These are phyloP conservation scores for Trichoderma gamsii DNA, from an alignment of 495 filamentous ascomycete genomes.

Conservation along the genomic window DNA sequence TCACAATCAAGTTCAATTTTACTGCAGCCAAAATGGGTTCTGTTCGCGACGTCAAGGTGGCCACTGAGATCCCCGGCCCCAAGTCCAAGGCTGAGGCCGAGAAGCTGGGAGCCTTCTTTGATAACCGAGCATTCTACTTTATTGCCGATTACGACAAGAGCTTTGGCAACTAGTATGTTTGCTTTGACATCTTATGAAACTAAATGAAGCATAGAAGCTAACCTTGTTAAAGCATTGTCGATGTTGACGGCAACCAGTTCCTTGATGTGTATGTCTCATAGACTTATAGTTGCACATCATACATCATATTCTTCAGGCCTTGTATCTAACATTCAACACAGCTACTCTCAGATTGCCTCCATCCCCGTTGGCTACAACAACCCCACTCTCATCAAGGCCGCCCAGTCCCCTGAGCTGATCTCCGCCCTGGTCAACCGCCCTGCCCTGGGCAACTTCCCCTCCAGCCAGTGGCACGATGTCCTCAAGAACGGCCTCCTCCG, in stretches of 20 bases:
- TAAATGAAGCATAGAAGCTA: background rate
- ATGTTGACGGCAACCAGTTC: slow-evolving; percentile 77
- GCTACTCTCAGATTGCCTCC: slow-evolving; percentile 92
- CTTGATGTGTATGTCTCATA: slow-evolving; percentile 62
- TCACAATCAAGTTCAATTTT: background rate
- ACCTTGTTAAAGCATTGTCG: slow-evolving; percentile 50
- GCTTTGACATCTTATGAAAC: too few relatives aligned
- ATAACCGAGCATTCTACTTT: slow-evolving; percentile 91
- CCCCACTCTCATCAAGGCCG: slow-evolving; percentile 64
- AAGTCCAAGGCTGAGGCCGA: slow-evolving; percentile 59
- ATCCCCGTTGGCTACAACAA: slow-evolving; percentile 98
- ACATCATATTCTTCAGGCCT: background rate
- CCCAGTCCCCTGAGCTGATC: slow-evolving; percentile 71
- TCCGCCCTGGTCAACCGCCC: slow-evolving; percentile 85
- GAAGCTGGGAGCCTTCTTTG: slow-evolving; percentile 75
- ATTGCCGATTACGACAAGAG: slow-evolving; percentile 75
- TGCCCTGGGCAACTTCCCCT: slow-evolving; percentile 92
- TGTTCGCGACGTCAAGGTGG: slow-evolving; percentile 43
- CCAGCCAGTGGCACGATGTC: slow-evolving; percentile 77
- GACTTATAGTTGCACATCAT: background rate
- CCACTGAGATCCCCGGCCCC: slow-evolving; percentile 80
- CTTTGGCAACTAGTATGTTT: slow-evolving; percentile 50
- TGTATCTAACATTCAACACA: slow-evolving; percentile 25
- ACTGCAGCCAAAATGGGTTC: background rate
- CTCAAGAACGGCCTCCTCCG: slow-evolving; percentile 78